Base-by-base conservation (phyloP, 768 basidiomycete genomes). In the Russula sp. region DNA sequence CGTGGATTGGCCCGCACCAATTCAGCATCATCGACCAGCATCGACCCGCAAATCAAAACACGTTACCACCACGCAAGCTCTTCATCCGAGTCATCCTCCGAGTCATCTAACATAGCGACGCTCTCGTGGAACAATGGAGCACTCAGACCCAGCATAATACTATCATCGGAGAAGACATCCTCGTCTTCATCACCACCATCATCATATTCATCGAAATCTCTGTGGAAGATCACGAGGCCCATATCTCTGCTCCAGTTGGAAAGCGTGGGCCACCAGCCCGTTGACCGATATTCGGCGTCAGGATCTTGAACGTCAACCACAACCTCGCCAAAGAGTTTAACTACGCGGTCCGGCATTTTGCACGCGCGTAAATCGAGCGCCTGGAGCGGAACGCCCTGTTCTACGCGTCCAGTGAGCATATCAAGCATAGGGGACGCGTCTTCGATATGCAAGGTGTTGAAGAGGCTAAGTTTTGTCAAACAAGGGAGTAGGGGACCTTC, bases 311-410 rank as follows among this genome's bases (percentile, higher is more conserved):
- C 22, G 1, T 24, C 46, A 10, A 48, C 22, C 22, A 48, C 46
- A 22, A 48, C n/a, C 22, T 48, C 46, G 5, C 46, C 22, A 5
- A 48, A 24, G 22, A 13, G 46, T 48, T 22, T n/a, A 24, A 57
- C 79, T 56, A 82, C 40, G 9, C 9, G 40, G 7, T 40, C 40
- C 1, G 5, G 7, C 24, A 38, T 40, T 5, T 14, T 26, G 24
- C 55, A 57, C 20, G 28, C 38, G 8, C 38, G 18, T 9, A 57
- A 40, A 42, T 57, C 55, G 26, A 57, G 55, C 40, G 26, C 20
- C 38, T 28, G 26, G 4, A 57, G 40, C 16, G 55, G 55, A 13
- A 42, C 36, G 8, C 55, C 40, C 18, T 42, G 38, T 11, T 28
- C 18, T 20, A 42, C 55, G 55, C 40, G 55, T 42, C 10, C 18